A percentile compares a stretch with the other conserved stretches of the same genome.
These are phyloP conservation scores for Oleoguttula mirabilis DNA, from an alignment of 495 filamentous ascomycete species.

Conservation along the genomic window DNA sequence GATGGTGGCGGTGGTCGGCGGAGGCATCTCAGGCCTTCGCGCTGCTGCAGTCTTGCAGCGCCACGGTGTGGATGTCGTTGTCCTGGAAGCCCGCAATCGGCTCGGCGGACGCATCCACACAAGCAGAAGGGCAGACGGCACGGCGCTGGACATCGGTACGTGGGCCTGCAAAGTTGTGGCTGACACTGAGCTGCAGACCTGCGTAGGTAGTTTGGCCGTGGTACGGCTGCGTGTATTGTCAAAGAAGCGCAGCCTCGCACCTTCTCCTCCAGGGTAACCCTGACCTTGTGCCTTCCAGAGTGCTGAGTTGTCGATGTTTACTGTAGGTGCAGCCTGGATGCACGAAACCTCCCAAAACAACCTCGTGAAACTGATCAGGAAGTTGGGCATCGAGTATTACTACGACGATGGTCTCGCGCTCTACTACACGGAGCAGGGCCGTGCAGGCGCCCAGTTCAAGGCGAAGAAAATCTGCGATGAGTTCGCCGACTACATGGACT, in stretches of 20 bases:
- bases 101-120: conserved; percentile 20
- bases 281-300: background rate
- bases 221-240: background rate
- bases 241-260: too few relatives aligned
- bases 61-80: conserved; percentile 12
- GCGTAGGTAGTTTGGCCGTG: background rate
- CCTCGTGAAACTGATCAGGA: background rate
- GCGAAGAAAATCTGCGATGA: conserved; percentile 4
- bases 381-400: conserved; percentile 1
- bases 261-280: background rate
- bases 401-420: conserved; percentile 1
- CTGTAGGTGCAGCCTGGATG: conserved; percentile 8
- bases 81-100: conserved; percentile 17
- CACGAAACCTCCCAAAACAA: conserved; percentile 6
- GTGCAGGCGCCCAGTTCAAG: conserved; percentile 5
- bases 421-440: conserved; percentile 1
- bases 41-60: conserved; percentile 16
- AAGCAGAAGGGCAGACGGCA: background rate
- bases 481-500: conserved; percentile 5
- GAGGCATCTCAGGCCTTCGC: conserved; percentile 21
- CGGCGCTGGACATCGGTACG: background rate
- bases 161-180: conserved; percentile 1
- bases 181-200: conserved; percentile 9
- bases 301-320: background rate
- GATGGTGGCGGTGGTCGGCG: conserved; percentile 14